Percentiles rank a stretch among this genome's conserved stretches.
phyloP scores from a whole-genome alignment of 371 early-diverging fungal species.

The Mucor indicus region DNA sequence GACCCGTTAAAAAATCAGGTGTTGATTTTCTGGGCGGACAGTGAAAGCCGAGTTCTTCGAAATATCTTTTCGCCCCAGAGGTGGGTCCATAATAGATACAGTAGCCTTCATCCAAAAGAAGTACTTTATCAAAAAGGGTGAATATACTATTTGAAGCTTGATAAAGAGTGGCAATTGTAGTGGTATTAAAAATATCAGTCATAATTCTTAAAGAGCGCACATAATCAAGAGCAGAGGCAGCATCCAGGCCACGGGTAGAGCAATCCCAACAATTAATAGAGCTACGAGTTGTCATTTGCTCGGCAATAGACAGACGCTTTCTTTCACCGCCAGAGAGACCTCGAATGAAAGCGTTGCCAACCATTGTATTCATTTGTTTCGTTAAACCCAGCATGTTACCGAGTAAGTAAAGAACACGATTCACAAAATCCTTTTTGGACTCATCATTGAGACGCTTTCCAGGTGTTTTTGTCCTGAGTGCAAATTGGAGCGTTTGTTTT shows the following conservation, averaged over 20 bases:
- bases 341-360: slow-evolving; percentile 79
- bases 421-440: slow-evolving; percentile 35
- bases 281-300: slow-evolving; percentile 76
- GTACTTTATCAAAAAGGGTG: slow-evolving; percentile 71
- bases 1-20: slow-evolving; percentile 74
- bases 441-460: slow-evolving; percentile 47
- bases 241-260: slow-evolving; percentile 88
- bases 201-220: slow-evolving; percentile 64
- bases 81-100: slow-evolving; percentile 74
- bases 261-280: slow-evolving; percentile 80
- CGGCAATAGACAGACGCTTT: slow-evolving; percentile 83
- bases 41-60: slow-evolving; percentile 64
- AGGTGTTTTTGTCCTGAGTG: slow-evolving; percentile 63
- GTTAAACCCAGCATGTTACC: slow-evolving; percentile 71
- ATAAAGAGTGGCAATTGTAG: slow-evolving; percentile 62
- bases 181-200: slow-evolving; percentile 60
- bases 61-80: slow-evolving; percentile 59
- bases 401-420: slow-evolving; percentile 45
- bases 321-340: slow-evolving; percentile 85
- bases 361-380: slow-evolving; percentile 70
- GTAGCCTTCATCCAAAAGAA: slow-evolving; percentile 70
- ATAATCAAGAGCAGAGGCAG: slow-evolving; percentile 83
- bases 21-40: slow-evolving; percentile 73
- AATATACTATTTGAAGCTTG: slow-evolving; percentile 73
- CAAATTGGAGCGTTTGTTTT: slow-evolving; percentile 65